Evolutionary conservation across 352 stramenopile species (phyloP).

Genomic region (Pythium folliculosum): DNA sequence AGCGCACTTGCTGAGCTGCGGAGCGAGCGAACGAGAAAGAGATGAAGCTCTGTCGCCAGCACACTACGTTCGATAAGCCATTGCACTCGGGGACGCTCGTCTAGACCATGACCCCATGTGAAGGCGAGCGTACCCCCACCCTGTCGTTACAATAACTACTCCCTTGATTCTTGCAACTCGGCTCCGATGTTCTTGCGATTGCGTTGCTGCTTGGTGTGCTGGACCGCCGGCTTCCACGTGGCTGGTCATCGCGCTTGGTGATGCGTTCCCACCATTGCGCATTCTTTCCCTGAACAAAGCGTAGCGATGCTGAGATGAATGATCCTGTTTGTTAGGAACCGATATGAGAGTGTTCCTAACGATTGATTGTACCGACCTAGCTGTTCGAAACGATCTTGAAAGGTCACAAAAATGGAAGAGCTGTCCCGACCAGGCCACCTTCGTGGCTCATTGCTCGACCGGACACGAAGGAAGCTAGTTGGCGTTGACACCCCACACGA

Average conservation of each 20-base stretch:
- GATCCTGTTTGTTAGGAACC: slow-evolving; percentile 10
- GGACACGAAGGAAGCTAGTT: too few relatives aligned
- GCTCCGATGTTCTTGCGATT: neutral
- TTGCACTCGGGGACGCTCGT: neutral
- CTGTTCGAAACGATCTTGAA: slow-evolving; percentile 23
- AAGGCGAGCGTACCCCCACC: neutral
- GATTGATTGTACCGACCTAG: neutral
- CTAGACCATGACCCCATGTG: neutral
- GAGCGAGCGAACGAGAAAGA: neutral
- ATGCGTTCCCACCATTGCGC: neutral
- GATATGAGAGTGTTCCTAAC: neutral
- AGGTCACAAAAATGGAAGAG: slow-evolving; percentile 11
- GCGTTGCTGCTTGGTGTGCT: neutral
- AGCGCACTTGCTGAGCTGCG: neutral
- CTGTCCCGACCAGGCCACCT: neutral
- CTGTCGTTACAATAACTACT: slow-evolving; percentile 24
- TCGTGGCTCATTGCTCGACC: too few relatives aligned
- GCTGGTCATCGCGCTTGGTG: too few relatives aligned
- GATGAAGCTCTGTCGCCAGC: neutral
- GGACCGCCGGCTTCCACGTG: too few relatives aligned
- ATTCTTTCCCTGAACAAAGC: neutral
- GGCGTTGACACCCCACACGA: neutral
- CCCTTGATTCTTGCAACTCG: slow-evolving; percentile 3
- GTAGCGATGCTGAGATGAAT: neutral
- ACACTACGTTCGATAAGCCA: neutral